Conservation (phyloP, 345 rosid genomes). For the Linum trigynum region DNA sequence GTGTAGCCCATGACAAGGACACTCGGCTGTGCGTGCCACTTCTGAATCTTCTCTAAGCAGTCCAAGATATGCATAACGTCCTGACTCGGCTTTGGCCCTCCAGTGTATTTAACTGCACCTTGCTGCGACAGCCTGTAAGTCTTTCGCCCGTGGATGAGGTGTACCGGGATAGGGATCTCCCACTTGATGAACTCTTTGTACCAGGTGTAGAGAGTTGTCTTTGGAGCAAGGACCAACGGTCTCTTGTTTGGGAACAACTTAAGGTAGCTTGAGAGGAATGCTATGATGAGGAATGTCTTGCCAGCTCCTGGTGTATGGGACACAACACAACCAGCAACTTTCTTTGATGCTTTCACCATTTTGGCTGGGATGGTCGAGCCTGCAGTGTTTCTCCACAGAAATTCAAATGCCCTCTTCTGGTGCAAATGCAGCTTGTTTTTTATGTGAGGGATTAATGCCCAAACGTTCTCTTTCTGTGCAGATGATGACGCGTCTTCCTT, state of each 20-base stretch:
- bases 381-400: conserved; percentile 73
- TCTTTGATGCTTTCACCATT: conserved; percentile 44
- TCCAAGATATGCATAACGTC: conserved; percentile 87
- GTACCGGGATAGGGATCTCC: conserved; percentile 75
- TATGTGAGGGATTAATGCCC: conserved; percentile 77
- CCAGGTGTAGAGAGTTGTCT: conserved; percentile 93
- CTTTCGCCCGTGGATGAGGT: conserved; percentile 77
- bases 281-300: conserved; percentile 80
- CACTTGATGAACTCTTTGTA: conserved; percentile 91
- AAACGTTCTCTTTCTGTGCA: conserved; percentile 56
- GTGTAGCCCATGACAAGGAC: conserved; percentile 97
- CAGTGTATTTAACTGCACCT: conserved; percentile 27
- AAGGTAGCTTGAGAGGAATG: conserved; percentile 80
- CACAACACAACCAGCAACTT: conserved; percentile 76
- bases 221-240: conserved; percentile 84
- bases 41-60: conserved; percentile 80
- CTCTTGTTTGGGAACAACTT: conserved; percentile 76
- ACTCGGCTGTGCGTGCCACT: conserved; percentile 86
- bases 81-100: conserved; percentile 53
- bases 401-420: conserved; percentile 84
- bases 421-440: conserved; percentile 57
- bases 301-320: conserved; percentile 98
- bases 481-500: conserved; percentile 18
- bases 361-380: conserved; percentile 57
- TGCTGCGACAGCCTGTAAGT: conserved; percentile 49